Evolutionary conservation across 2,329 filamentous ascomycete genomes (phyloP).

Genomic region (Microdochium bolleyi): DNA sequence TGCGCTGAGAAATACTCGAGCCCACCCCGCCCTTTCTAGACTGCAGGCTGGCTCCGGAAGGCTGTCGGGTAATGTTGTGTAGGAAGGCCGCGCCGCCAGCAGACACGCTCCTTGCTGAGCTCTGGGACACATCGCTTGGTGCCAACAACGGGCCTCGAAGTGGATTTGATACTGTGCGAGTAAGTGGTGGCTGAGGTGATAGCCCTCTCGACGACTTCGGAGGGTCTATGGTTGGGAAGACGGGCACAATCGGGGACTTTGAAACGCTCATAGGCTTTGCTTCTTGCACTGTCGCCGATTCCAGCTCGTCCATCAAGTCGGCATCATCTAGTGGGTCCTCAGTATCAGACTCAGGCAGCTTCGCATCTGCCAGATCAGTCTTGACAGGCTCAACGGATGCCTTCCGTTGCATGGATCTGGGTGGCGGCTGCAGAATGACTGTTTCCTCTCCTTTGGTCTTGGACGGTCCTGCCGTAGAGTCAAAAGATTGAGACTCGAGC

Average conservation of each 20-base stretch:
- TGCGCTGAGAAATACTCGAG: constrained; percentile 86
- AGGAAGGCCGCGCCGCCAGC: constrained; percentile 46
- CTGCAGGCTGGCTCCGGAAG: constrained; percentile 38
- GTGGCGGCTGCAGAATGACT: neutral
- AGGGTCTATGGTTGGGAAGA: constrained; percentile 34
- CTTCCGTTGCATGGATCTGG: constrained; percentile 14
- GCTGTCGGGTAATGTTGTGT: constrained; percentile 45
- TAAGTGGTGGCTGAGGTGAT: constrained; percentile 15
- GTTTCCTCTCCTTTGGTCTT: neutral
- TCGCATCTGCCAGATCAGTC: constrained; percentile 33
- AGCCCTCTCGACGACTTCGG: constrained; percentile 9
- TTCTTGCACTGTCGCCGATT: constrained; percentile 73
- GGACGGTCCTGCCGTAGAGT: neutral
- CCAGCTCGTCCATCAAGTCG: constrained; percentile 76
- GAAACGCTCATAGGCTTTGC: constrained; percentile 73
- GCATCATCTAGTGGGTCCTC: constrained; percentile 61
- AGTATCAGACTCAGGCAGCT: constrained; percentile 23
- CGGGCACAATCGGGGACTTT: constrained; percentile 72
- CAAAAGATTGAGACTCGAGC: neutral
- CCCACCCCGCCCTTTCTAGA: constrained; percentile 76
- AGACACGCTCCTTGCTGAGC: constrained; percentile 44
- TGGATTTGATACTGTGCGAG: constrained; percentile 42
- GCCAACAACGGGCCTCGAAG: constrained; percentile 34
- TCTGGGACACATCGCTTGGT: constrained; percentile 37
- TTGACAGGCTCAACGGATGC: constrained; percentile 44